These are phyloP conservation scores for Antrodiella citrinella DNA, from an alignment of 768 basidiomycete species.

Conservation along the genomic window DNA sequence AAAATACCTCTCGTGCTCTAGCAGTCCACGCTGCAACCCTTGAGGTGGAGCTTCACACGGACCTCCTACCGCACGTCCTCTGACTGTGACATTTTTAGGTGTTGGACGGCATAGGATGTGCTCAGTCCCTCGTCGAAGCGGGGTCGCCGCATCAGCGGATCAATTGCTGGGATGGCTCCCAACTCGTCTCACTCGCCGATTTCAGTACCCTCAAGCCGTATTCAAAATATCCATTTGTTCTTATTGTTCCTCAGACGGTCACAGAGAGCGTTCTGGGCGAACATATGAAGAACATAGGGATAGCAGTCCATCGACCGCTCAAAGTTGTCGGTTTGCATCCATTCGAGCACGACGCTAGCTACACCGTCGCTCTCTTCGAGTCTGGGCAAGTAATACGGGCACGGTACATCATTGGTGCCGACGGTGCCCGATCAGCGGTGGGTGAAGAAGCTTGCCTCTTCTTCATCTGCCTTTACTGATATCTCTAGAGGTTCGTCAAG, in stretches of 20 bases:
- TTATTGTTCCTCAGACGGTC: conserved; percentile 35
- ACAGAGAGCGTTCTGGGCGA: conserved; percentile 35
- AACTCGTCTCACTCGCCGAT: conserved; percentile 21
- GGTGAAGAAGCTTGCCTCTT: too few species aligned
- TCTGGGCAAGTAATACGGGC: conserved; percentile 35
- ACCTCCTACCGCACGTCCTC: not conserved
- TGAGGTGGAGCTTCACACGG: conserved; percentile 28
- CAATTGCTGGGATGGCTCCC: conserved; percentile 23
- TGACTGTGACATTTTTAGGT: conserved; percentile 29
- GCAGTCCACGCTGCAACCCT: conserved; percentile 45
- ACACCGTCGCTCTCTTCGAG: conserved; percentile 38
- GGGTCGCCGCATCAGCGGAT: conserved; percentile 26
- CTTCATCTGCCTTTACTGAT: too few species aligned
- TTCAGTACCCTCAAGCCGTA: conserved; percentile 29
- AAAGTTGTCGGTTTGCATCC: conserved; percentile 31
- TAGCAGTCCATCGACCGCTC: conserved; percentile 29
- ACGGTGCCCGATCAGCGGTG: conserved; percentile 41
- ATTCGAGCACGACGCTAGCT: conserved; percentile 19
- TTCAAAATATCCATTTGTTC: conserved; percentile 35
- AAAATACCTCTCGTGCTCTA: conserved; percentile 35
- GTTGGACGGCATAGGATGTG: conserved; percentile 36
- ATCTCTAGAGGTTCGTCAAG: conserved; percentile 32
- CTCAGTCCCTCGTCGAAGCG: conserved; percentile 27
- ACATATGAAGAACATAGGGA: conserved; percentile 23
- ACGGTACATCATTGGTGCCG: conserved; percentile 43